phyloP scores from a whole-genome alignment of 2,329 filamentous ascomycete species.

The Fusarium sp. region DNA sequence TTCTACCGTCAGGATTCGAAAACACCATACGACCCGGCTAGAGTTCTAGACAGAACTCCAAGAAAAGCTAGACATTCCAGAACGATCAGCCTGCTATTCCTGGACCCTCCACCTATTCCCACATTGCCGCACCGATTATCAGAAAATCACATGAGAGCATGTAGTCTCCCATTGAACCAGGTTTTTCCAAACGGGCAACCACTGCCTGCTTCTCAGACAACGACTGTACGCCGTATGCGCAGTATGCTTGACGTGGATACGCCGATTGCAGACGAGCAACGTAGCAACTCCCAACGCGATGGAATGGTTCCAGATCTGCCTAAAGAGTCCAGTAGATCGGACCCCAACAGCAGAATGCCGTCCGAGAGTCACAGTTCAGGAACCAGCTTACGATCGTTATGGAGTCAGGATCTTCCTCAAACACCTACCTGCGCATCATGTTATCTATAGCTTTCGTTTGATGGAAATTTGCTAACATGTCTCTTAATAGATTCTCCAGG shows the following conservation, averaged over 20 bases:
- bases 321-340: background rate
- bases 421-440: conserved; percentile 38
- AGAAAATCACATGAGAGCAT: conserved; percentile 25
- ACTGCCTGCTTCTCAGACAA: conserved; percentile 17
- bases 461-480: conserved; percentile 52
- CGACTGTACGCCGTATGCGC: conserved; percentile 55
- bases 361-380: background rate
- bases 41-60: background rate
- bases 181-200: conserved; percentile 15
- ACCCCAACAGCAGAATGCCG: background rate
- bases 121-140: conserved; percentile 27
- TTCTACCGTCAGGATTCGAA: conserved; percentile 59
- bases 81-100: conserved; percentile 18
- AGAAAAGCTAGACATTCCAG: background rate
- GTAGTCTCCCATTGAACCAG: conserved; percentile 7
- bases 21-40: conserved; percentile 41
- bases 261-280: conserved; percentile 60
- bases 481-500: conserved; percentile 59
- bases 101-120: conserved; percentile 25
- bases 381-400: conserved; percentile 30
- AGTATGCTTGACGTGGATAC: conserved; percentile 65
- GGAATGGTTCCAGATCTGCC: conserved; percentile 11
- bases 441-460: conserved; percentile 4
- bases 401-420: conserved; percentile 53
- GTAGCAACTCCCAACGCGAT: conserved; percentile 46